Evolutionary conservation across 352 stramenopile genomes (phyloP), one percentile per base, ranked within the genome.

Genomic region (Globisporangium mamillatum): DNA sequence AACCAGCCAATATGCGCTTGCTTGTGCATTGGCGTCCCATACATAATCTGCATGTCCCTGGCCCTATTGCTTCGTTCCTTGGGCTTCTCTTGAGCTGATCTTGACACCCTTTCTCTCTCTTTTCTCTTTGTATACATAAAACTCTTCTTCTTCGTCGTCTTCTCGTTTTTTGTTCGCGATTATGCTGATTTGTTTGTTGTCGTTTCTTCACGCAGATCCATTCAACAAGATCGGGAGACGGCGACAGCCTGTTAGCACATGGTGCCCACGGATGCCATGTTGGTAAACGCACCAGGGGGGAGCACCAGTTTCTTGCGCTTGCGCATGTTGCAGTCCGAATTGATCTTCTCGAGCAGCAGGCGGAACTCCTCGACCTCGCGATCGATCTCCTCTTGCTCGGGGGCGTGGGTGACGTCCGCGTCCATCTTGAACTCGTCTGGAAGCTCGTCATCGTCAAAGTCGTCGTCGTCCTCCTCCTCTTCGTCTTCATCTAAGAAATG

Each of bases 341-440:
- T 85, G 68, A 91, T 90, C 67, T 88, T 85, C 70, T 91, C 85
- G 63, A 93, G 72, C 72, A 90, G 64, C 46, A 83, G 44, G 25
- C 85, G 82, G 56, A 93, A 93, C 55, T 84, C 78, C 69, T 93
- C 85, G 16, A 93, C 85, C 66, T 93, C 85, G n/a, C 81, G 81
- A 55, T 93, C 85, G 38, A 91, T 79, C 41, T 80, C 80, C 62
- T 88, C 79, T 36, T 87, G 75, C 20, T 85, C 79, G 5, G 72
- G 64, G n/a, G 74, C 73, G 16, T 60, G 64, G 2, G 60, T 67
- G 29, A 80, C 75, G 36, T 61, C 20, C 56, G 61, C 50, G 63
- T 63, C 55, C 56, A 62, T 29, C 32, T 62, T 62, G 56, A 62
- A 62, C 6, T 46, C 56, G 8, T 62, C 56, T 38, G 56, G 56